Evolutionary conservation across 257 asterid species (phyloP).

Genomic region (Scutellaria barbata): DNA sequence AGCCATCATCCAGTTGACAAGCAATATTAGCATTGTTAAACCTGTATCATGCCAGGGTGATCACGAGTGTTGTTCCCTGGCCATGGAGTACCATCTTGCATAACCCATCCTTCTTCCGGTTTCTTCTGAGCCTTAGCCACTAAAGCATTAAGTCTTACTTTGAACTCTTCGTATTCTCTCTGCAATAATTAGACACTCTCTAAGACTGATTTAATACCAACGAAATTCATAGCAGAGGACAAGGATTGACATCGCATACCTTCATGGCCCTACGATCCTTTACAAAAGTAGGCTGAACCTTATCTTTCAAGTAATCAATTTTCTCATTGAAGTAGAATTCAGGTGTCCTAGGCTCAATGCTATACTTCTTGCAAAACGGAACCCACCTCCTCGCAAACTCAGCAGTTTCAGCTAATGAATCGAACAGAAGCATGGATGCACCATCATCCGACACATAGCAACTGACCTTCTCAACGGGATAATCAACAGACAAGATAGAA

Average conservation of each 20-base stretch:
- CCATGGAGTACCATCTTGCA: constrained; percentile 91
- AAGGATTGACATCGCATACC: constrained; percentile 40
- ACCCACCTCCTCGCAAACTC: constrained; percentile 89
- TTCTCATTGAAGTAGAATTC: constrained; percentile 75
- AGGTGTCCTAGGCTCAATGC: constrained; percentile 80
- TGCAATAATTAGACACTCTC: constrained; percentile 6
- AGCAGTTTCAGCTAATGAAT: constrained; percentile 68
- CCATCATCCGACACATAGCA: constrained; percentile 92
- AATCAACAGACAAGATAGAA: constrained; percentile 73
- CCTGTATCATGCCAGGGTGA: constrained; percentile 94
- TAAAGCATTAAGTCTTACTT: constrained; percentile 37
- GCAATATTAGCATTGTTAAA: constrained; percentile 25
- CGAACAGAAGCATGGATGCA: constrained; percentile 83
- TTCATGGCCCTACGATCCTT: constrained; percentile 93
- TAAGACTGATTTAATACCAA: not conserved
- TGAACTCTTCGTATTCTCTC: constrained; percentile 41
- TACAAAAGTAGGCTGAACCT: constrained; percentile 76
- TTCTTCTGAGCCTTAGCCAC: constrained; percentile 39
- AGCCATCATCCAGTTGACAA: constrained; percentile 10
- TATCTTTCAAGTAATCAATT: constrained; percentile 76
- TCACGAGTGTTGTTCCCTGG: constrained; percentile 86
- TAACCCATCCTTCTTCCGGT: constrained; percentile 48
- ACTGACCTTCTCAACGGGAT: constrained; percentile 77
- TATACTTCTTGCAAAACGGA: constrained; percentile 78
- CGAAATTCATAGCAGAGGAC: constrained; percentile 16